phyloP scores from a whole-genome alignment of 352 stramenopile genomes.

The Phytophthora sansomeana region DNA sequence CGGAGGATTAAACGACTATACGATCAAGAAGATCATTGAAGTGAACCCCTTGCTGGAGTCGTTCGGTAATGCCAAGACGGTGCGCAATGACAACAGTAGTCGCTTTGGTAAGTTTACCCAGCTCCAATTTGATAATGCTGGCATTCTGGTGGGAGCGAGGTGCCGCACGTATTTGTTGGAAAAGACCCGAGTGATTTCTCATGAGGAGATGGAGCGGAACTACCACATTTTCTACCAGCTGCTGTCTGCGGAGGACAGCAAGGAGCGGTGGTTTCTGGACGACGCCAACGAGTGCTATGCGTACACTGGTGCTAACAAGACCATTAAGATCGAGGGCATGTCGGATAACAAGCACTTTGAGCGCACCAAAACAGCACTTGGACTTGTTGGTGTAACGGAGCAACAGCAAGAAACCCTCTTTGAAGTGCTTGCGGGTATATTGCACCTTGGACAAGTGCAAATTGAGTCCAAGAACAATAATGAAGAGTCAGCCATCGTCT shows the following conservation, averaged over 20 bases:
- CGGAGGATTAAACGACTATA: slow-evolving; percentile 70
- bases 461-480: slow-evolving; percentile 87
- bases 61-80: slow-evolving; percentile 94
- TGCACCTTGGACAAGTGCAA: slow-evolving; percentile 97
- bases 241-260: slow-evolving; percentile 37
- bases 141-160: slow-evolving; percentile 74
- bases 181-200: slow-evolving; percentile 90
- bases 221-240: slow-evolving; percentile 90
- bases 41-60: slow-evolving; percentile 87
- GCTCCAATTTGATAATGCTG: slow-evolving; percentile 89
- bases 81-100: slow-evolving; percentile 96
- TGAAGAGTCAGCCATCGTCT: slow-evolving; percentile 68
- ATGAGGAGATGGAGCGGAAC: slow-evolving; percentile 74
- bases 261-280: slow-evolving; percentile 57
- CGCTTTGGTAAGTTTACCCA: slow-evolving; percentile 98
- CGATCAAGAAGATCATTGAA: slow-evolving; percentile 86
- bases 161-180: slow-evolving; percentile 94
- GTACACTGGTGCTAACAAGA: slow-evolving; percentile 70
- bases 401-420: slow-evolving; percentile 72
- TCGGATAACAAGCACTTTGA: slow-evolving; percentile 80
- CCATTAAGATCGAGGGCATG: slow-evolving; percentile 75
- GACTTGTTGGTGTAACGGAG: slow-evolving; percentile 66
- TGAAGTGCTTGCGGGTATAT: slow-evolving; percentile 88
- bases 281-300: slow-evolving; percentile 56
- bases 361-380: slow-evolving; percentile 67